phyloP scores from a whole-genome alignment of 306 rosid genomes.

The Pterocarpus santalinus region DNA sequence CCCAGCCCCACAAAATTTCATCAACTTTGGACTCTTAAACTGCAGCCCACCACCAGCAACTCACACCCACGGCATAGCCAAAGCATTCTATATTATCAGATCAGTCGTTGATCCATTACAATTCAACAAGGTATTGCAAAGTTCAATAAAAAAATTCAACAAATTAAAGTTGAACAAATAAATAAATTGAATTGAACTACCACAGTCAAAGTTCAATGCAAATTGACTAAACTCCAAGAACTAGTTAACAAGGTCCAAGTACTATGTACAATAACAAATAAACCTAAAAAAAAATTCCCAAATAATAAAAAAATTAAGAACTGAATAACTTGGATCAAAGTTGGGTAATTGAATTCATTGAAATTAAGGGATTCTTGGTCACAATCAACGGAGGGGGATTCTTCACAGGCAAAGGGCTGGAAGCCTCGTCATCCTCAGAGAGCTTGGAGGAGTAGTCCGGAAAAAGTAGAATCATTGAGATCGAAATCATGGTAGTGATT shows the following conservation, averaged over 20 bases:
- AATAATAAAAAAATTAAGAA: constrained; percentile 10
- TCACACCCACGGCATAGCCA: not conserved
- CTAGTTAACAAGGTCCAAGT: constrained; percentile 24
- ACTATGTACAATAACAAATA: constrained; percentile 55
- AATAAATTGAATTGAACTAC: constrained; percentile 45
- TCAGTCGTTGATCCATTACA: not conserved
- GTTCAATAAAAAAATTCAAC: not conserved
- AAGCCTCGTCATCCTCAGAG: constrained; percentile 86
- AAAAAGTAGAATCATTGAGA: constrained; percentile 82
- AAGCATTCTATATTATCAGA: not conserved
- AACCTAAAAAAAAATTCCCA: not conserved
- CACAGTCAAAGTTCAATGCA: constrained; percentile 40
- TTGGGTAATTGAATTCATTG: constrained; percentile 8
- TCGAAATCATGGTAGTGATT: constrained; percentile 76
- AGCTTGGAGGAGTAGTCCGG: constrained; percentile 65
- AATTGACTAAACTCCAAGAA: constrained; percentile 31
- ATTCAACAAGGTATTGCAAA: not conserved
- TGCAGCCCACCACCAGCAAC: too few species aligned
- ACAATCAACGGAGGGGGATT: constrained; percentile 64
- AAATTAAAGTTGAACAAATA: not conserved
- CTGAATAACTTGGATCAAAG: not conserved
- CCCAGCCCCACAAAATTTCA: too few species aligned
- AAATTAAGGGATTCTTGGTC: constrained; percentile 54
- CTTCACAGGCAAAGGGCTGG: constrained; percentile 81
- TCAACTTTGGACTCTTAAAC: too few species aligned